Conservation (phyloP, 768 basidiomycete genomes). For the Cystofilobasidium capitatum region DNA sequence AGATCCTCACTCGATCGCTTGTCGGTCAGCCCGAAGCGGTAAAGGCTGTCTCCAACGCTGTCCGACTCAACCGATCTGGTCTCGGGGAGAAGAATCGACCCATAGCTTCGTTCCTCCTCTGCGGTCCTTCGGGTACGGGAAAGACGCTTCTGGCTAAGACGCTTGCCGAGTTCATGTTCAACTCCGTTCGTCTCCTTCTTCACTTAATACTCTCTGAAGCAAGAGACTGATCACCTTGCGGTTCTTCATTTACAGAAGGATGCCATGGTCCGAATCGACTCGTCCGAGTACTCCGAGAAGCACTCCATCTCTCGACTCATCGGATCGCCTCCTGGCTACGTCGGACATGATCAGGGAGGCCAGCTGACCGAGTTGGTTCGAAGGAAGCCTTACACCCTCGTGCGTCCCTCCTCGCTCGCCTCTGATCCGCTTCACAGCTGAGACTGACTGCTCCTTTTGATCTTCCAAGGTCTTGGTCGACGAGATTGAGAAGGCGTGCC, state of each 20-base stretch:
- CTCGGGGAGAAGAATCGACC: slow-evolving; percentile 39
- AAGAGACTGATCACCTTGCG: not conserved
- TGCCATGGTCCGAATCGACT: slow-evolving; percentile 37
- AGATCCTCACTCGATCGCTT: slow-evolving; percentile 34
- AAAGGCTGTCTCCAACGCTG: slow-evolving; percentile 40
- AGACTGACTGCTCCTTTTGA: slow-evolving; percentile 29
- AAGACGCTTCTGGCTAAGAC: slow-evolving; percentile 41
- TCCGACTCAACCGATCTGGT: slow-evolving; percentile 39
- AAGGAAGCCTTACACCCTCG: slow-evolving; percentile 34
- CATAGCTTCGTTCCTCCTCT: slow-evolving; percentile 39
- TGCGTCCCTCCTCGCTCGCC: not conserved
- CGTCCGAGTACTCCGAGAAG: slow-evolving; percentile 29
- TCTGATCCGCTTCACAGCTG: not conserved
- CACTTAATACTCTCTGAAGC: not conserved
- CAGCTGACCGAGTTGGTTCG: slow-evolving; percentile 40
- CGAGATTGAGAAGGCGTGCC: slow-evolving; percentile 43
- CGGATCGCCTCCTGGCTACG: slow-evolving; percentile 39
- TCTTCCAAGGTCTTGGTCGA: slow-evolving; percentile 42
- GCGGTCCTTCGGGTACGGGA: slow-evolving; percentile 40
- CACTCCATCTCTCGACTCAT: slow-evolving; percentile 39
- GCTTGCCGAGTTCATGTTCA: slow-evolving; percentile 41
- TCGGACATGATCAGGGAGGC: slow-evolving; percentile 39
- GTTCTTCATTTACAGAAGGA: slow-evolving; percentile 24
- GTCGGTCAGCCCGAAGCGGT: slow-evolving; percentile 33
- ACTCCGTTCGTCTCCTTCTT: slow-evolving; percentile 27